These are phyloP conservation scores for Turnera subulata DNA, from an alignment of 345 rosid species.

Conservation along the genomic window DNA sequence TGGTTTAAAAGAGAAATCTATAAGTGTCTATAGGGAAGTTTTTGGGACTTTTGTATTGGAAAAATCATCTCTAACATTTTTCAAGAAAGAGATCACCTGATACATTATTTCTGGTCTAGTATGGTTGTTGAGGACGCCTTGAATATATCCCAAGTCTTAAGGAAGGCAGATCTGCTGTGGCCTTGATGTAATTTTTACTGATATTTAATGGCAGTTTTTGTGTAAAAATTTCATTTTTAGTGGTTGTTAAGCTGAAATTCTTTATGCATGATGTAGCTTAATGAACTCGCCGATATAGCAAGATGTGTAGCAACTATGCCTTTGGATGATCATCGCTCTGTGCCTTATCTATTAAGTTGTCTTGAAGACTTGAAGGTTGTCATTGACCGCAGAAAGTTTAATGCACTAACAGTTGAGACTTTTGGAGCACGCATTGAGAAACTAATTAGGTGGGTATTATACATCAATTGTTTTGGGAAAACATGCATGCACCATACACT, in stretches of 20 bases:
- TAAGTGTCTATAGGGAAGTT: no score
- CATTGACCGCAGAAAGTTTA: conserved; percentile 80
- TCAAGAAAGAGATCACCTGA: background rate
- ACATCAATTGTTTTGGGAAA: conserved; percentile 13
- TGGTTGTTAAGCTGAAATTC: conserved; percentile 15
- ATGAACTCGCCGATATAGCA: conserved; percentile 96
- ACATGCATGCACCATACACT: background rate
- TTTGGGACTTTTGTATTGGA: no score
- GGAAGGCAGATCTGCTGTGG: no score
- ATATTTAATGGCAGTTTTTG: background rate
- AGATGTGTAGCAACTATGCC: conserved; percentile 83
- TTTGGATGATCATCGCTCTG: conserved; percentile 67
- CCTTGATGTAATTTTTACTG: background rate
- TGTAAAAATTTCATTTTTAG: conserved; percentile 5
- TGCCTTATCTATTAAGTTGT: conserved; percentile 65
- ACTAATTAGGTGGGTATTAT: conserved; percentile 61
- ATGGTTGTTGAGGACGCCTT: background rate
- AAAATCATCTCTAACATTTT: no score
- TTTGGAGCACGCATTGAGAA: conserved; percentile 95
- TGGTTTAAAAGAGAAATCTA: no score
- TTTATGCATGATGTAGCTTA: conserved; percentile 57
- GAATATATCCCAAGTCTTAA: background rate
- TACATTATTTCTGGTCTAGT: background rate
- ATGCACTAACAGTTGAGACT: conserved; percentile 94
- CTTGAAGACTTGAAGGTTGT: conserved; percentile 82